Conservation (phyloP, 495 filamentous ascomycete species). For the Staphylotrichum longicolle region DNA sequence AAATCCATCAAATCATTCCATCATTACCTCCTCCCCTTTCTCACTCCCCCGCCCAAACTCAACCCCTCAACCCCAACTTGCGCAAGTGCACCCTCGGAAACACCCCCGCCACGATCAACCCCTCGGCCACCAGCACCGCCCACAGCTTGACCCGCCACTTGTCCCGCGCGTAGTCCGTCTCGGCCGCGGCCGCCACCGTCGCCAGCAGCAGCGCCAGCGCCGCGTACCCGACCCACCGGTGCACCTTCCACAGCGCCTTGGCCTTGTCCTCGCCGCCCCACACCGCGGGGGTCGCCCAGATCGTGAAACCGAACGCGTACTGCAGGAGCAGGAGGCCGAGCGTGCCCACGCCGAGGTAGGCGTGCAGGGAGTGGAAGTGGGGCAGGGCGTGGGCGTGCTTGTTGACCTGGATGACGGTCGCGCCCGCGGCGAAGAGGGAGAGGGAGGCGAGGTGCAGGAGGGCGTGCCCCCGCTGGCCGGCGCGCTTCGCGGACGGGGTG, state of each 20-base stretch:
- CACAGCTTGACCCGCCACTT: constrained; percentile 68
- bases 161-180: constrained; percentile 64
- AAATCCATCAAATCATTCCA: not conserved
- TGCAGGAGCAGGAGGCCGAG: constrained; percentile 69
- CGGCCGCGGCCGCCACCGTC: constrained; percentile 71
- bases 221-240: constrained; percentile 75
- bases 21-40: not conserved
- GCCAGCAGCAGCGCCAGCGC: constrained; percentile 66
- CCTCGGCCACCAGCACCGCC: constrained; percentile 59
- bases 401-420: constrained; percentile 79
- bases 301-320: constrained; percentile 72
- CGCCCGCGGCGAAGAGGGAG: constrained; percentile 59
- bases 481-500: constrained; percentile 66
- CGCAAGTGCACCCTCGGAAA: constrained; percentile 75
- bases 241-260: constrained; percentile 84
- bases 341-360: constrained; percentile 74
- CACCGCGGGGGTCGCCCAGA: constrained; percentile 66
- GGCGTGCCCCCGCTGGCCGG: constrained; percentile 69
- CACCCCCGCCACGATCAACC: constrained; percentile 65
- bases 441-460: constrained; percentile 63
- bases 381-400: constrained; percentile 58
- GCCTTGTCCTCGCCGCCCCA: constrained; percentile 78
- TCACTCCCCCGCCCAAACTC: not conserved
- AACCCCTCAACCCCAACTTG: constrained; percentile 61
- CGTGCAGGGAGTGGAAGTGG: constrained; percentile 78